Base-by-base conservation (phyloP, 2,329 filamentous ascomycete species). In the Clonostachys rhizophaga region DNA sequence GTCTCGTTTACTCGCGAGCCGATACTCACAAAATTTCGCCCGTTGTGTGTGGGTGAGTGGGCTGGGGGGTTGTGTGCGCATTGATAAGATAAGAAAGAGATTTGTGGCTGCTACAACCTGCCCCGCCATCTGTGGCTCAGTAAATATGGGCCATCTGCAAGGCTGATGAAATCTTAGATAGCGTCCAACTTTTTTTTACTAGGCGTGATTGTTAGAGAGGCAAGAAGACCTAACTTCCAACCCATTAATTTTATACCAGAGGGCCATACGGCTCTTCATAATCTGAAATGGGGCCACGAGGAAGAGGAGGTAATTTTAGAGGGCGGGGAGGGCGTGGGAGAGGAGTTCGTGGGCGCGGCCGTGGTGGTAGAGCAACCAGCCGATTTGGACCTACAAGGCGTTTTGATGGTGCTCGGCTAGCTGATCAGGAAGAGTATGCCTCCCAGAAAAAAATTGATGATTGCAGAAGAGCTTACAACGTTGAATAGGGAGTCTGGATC, bases 11-110 rank as follows among this genome's bases (percentile, higher is more conserved):
- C 24, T 30, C 24, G 24, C 24, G 24, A 30, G 24, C 24, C 24
- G 24, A 30, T 30, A 16, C 34, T 46, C 11, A 42, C 54, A 64
- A 66, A 66, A 65, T 69, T 68, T 55, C 60, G 60, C 58, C 46
- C 60, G 68, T 67, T 70, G 71, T 70, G 62, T 61, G 62, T 66
- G 60, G 61, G 58, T 57, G 61, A 62, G 62, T 66, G 65, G 65
- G 14, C 52, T 42, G 24, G 49, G 61, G 65, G 70, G 68, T 75
- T 77, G 74, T 77, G 74, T 70, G 72, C 73, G 70, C 72, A 75
- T 76, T 74, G 74, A 75, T 75, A 76, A 73, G 67, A 71, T 69
- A 69, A 69, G 60, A 50, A 47, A 30, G 16, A 46, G 17, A 41
- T 40, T 30, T 30, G 24, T 30, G 24, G 24, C 24, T 30, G 9